Base-by-base conservation (phyloP, 345 rosid species). In the Brassica carinata region DNA sequence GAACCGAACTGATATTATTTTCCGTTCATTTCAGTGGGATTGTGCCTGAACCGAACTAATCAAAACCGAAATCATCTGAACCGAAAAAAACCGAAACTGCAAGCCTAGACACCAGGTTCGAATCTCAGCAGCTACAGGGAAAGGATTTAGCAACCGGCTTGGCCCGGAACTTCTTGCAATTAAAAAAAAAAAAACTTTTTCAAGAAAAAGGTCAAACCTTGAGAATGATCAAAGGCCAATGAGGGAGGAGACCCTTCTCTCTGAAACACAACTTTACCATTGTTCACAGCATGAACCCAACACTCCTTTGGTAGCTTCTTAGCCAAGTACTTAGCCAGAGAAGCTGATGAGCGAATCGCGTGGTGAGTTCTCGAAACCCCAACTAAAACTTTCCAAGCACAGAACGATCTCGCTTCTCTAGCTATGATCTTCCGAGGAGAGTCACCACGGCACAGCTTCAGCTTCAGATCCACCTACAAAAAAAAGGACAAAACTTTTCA, bases 381-480 rank as follows among this genome's bases (percentile, higher is more conserved):
- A 18, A 93, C 91, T 7, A 96, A 85, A 71, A 96, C 74, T 83
- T 87, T 88, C 13, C 87, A 68, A 5, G 92, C 98, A 70, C 73
- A 64, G 48, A 85, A 90, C 2, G 91, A 86, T 53, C 85, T 88
- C 26, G 97, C 97, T 87, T 96, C 98, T 61, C 87, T 83, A 62
- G 91, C 99, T 71, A 96, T 81, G 65, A 89, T 72, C 83, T 90
- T 93, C 26, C 78, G 81, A 70, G 87, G 77, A 0, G 95, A 92
- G 5, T 87, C 13, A 64, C 99, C 99, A 73, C 96, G 89, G 74
- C 98, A 92, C 75, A 93, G 79, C 87, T 92, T 92, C 59, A 96
- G 86, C 92, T 96, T 96, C 85, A 96, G 90, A 89, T 96, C 95
- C 76, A 96, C 97, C 99, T 93, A 86, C 36, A 2, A 14, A 74